phyloP scores from a whole-genome alignment of 768 basidiomycete species.

The Phanerochaete sordida region DNA sequence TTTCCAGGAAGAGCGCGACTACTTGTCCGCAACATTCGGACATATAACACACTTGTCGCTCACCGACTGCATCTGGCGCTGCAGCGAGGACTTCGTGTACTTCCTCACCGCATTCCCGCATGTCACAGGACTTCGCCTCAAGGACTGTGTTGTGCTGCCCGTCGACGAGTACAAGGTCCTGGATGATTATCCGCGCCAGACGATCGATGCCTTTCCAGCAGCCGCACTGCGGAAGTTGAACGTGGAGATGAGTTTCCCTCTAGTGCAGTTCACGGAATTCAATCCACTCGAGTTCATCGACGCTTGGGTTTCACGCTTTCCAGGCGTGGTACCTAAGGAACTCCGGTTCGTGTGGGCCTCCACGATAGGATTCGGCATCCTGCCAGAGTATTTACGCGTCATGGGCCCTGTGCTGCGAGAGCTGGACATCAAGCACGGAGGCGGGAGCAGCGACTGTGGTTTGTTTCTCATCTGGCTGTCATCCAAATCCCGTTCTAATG shows the following conservation, averaged over 20 bases:
- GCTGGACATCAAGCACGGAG: neutral
- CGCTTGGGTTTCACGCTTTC: neutral
- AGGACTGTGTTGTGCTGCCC: neutral
- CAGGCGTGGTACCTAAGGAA: neutral
- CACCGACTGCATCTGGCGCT: neutral
- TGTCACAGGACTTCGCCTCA: neutral
- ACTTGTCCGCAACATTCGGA: neutral
- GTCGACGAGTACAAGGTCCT: neutral
- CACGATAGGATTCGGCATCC: neutral
- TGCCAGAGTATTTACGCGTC: neutral
- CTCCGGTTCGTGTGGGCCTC: neutral
- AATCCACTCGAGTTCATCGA: neutral
- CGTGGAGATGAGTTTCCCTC: neutral
- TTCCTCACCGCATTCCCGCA: neutral
- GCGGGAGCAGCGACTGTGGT: too few species aligned
- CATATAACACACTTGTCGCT: neutral
- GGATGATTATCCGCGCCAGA: neutral
- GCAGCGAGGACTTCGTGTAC: neutral
- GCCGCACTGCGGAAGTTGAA: neutral
- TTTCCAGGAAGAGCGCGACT: neutral
- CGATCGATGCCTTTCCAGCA: neutral
- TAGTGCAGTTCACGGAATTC: too few species aligned
- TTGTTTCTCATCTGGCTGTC: too few species aligned
- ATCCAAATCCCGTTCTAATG: neutral
- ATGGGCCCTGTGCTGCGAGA: neutral